Evolutionary conservation across 176 grass and related monocot genomes (phyloP), one percentile per base, ranked within the genome.

Genomic region (Neostapfia colusana): DNA sequence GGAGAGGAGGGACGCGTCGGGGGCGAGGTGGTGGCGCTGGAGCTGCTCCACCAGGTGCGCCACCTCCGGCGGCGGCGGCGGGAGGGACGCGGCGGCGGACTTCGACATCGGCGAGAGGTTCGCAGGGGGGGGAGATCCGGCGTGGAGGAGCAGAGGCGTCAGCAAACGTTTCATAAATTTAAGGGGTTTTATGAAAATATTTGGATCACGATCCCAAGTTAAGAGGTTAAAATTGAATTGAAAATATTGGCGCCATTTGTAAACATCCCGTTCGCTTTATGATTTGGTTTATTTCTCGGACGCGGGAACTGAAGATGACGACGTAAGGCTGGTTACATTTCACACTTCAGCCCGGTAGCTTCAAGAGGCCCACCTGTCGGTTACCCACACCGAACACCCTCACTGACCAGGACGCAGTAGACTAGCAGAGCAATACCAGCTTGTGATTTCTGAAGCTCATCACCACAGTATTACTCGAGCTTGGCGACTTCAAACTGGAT

Each of bases 11-110:
- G 91, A 98, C 14, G 86, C 86, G 57, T 98, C 95, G 1, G 95
- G 95, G 12, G 91, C 95, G 74, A 98, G 91, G 82, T 90, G 93
- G 57, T 98, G 95, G 40, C 95, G 78, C 72, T 98, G 89, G 38
- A 98, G 85, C 89, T 90, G 89, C 44, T 94, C 91, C 60, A 98
- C 88, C 74, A 98, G 82, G 63, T 98, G 84, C 17, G 75, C 73
- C 62, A 92, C 95, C 70, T 98, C 89, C 3, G 91, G 72, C 1
- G 91, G 91, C 72, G 88, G 82, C 70, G 85, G 91, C 45, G 90
- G 89, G 21, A 84, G 84, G 44, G 81, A 89, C 46, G 83, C 66
- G 0, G 83, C 80, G 40, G 80, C 87, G 37, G 60, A 77, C 79
- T 98, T 94, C 26, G 85, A 86, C 95, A 98, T 98, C 25, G 64